phyloP scores from a whole-genome alignment of 805 yeast genomes.

The Pichia occidentalis region DNA sequence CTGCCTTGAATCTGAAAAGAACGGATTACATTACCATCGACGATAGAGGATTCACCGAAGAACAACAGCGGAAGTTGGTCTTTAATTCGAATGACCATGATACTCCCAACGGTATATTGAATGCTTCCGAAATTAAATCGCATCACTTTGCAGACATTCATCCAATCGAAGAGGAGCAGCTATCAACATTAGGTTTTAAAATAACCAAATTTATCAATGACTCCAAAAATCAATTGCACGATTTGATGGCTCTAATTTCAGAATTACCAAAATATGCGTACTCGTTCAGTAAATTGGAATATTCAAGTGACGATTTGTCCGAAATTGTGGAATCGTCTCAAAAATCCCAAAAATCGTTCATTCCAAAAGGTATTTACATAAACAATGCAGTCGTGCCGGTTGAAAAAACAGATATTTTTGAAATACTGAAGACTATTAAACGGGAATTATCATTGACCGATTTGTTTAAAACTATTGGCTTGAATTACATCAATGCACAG shows the following conservation, averaged over 20 bases:
- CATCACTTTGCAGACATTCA: conserved; percentile 27
- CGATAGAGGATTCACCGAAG: conserved; percentile 40
- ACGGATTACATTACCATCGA: conserved; percentile 63
- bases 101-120: not conserved
- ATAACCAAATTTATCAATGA: conserved; percentile 35
- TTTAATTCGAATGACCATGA: conserved; percentile 11
- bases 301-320: conserved; percentile 11
- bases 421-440: conserved; percentile 34
- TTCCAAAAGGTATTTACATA: conserved; percentile 46
- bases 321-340: conserved; percentile 3
- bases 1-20: conserved; percentile 54
- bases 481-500: conserved; percentile 30
- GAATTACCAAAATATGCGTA: conserved; percentile 53
- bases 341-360: conserved; percentile 8
- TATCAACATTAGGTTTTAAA: conserved; percentile 35
- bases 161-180: conserved; percentile 27
- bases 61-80: conserved; percentile 26
- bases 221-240: conserved; percentile 29
- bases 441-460: conserved; percentile 27
- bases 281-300: conserved; percentile 26
- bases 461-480: conserved; percentile 27
- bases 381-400: conserved; percentile 63
- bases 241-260: conserved; percentile 35
- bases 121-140: not conserved
- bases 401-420: conserved; percentile 37